These are phyloP conservation scores for Halophytophthora polymorphica DNA, from an alignment of 352 stramenopile species.

Conservation along the genomic window DNA sequence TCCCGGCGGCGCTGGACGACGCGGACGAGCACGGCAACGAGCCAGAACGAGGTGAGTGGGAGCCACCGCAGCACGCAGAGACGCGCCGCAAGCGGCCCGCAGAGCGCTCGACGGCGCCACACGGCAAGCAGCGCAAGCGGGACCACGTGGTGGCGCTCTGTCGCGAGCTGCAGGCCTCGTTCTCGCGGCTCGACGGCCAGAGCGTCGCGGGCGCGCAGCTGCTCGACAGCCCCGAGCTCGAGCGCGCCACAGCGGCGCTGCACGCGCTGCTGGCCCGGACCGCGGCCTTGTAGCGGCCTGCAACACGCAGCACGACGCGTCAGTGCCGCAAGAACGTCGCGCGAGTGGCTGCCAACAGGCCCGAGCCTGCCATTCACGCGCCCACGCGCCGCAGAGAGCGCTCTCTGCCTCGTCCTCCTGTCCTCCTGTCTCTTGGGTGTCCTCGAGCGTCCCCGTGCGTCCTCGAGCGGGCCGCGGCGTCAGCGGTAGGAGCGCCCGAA, in stretches of 20 bases:
- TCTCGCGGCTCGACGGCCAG: slow-evolving; percentile 26
- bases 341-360: no score
- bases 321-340: no score
- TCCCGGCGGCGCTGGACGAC: slow-evolving; percentile 18
- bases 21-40: slow-evolving; percentile 2
- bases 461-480: neutral
- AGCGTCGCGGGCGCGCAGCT: slow-evolving; percentile 20
- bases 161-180: slow-evolving; percentile 39
- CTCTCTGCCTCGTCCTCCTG: slow-evolving; percentile 6
- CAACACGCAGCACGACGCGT: no score
- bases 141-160: slow-evolving; percentile 34
- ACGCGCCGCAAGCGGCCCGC: slow-evolving; percentile 14
- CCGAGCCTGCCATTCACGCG: no score
- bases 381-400: no score
- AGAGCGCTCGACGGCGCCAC: slow-evolving; percentile 4
- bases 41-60: no score
- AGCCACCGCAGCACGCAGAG: neutral
- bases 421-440: neutral
- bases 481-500: slow-evolving; percentile 80
- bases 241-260: slow-evolving; percentile 42
- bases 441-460: neutral
- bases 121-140: slow-evolving; percentile 25
- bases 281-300: slow-evolving; percentile 9
- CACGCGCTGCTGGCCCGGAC: slow-evolving; percentile 41
- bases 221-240: slow-evolving; percentile 43